A percentile compares a stretch with the other conserved stretches of the same genome.
These are phyloP conservation scores for Pyrus hybrid DNA, from an alignment of 331 rosid genomes.

Conservation along the genomic window DNA sequence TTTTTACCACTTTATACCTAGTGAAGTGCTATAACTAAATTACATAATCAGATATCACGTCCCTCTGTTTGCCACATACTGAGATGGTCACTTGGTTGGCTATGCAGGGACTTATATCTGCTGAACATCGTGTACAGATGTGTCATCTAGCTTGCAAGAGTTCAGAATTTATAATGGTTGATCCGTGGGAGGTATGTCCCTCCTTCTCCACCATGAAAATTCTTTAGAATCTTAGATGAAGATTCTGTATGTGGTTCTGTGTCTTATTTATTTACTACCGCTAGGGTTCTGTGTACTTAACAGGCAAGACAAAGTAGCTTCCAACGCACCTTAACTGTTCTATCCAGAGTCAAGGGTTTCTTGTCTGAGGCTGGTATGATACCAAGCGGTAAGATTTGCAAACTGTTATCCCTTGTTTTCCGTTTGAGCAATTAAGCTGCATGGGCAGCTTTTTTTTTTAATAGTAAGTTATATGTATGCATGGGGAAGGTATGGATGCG, in stretches of 20 bases:
- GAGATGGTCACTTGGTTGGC: slow-evolving; percentile 17
- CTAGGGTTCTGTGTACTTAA: slow-evolving; percentile 1
- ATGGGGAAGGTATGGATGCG: too few relatives aligned
- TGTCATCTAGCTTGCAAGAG: slow-evolving; percentile 65
- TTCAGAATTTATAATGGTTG: slow-evolving; percentile 85
- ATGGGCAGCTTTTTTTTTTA: too few relatives aligned
- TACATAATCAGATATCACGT: background rate
- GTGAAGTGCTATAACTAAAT: background rate
- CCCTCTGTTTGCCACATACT: background rate
- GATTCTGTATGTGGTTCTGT: background rate
- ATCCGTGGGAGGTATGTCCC: slow-evolving; percentile 83
- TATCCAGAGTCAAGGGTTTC: slow-evolving; percentile 53
- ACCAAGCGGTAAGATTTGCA: slow-evolving; percentile 43
- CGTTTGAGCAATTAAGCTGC: background rate
- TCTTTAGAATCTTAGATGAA: background rate
- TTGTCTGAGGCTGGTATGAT: slow-evolving; percentile 38
- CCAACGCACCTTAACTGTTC: slow-evolving; percentile 62
- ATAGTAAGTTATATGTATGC: too few relatives aligned
- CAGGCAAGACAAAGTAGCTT: slow-evolving; percentile 74
- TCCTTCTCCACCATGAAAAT: background rate
- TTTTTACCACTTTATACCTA: background rate
- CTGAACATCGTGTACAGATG: slow-evolving; percentile 58
- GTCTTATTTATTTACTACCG: background rate
- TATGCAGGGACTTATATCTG: slow-evolving; percentile 57
- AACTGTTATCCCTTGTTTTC: background rate